These are phyloP conservation scores for Mortierella alpina DNA, from an alignment of 192 early-diverging fungal genomes.

Conservation along the genomic window DNA sequence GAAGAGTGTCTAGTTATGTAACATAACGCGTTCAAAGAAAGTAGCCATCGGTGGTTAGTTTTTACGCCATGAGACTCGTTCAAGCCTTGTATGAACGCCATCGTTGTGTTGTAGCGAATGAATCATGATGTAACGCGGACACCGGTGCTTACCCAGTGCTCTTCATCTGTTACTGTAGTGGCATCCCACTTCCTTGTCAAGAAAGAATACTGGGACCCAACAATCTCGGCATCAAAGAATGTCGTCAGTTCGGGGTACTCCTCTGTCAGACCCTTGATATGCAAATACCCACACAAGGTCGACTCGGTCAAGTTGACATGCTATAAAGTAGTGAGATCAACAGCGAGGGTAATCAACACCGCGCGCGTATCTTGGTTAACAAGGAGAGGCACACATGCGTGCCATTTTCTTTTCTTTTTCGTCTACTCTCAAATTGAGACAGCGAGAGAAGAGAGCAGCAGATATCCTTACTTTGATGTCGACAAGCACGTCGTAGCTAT, in stretches of 20 bases:
- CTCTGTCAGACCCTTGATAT: constrained; percentile 81
- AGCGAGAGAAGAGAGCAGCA: background rate
- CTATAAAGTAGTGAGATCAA: constrained; percentile 22
- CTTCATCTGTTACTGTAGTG: constrained; percentile 71
- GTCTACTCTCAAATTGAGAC: background rate
- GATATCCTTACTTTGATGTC: constrained; percentile 72
- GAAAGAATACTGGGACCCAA: constrained; percentile 79
- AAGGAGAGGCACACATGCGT: background rate
- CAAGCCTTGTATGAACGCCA: background rate
- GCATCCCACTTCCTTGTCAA: constrained; percentile 89
- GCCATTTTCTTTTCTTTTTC: background rate
- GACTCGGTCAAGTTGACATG: constrained; percentile 77
- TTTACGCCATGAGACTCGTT: background rate
- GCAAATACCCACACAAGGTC: constrained; percentile 81
- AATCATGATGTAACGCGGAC: background rate
- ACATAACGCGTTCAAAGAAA: background rate
- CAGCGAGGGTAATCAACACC: background rate
- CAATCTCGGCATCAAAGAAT: constrained; percentile 89
- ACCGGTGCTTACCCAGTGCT: constrained; percentile 76
- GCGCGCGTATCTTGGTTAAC: background rate
- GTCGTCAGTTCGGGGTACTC: constrained; percentile 88
- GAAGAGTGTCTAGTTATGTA: constrained; percentile 56
- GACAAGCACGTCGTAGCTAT: constrained; percentile 75
- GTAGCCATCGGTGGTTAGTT: background rate
- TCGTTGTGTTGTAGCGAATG: background rate